phyloP scores from a whole-genome alignment of 768 basidiomycete species.

The Suillus weaverae region DNA sequence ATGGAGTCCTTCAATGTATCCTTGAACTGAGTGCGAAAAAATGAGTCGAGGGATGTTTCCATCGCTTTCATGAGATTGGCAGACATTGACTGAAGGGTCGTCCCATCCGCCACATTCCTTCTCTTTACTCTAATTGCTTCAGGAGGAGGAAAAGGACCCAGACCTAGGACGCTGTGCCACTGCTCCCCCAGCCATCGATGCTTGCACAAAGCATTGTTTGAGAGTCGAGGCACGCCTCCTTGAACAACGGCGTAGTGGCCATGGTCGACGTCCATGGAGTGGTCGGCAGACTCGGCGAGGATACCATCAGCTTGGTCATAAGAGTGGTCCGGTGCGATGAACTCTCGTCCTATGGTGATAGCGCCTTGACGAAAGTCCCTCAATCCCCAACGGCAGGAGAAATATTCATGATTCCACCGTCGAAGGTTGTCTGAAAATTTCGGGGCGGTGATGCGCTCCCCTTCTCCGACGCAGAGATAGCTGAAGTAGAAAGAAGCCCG shows the following conservation, averaged over 20 bases:
- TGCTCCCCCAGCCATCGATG: neutral
- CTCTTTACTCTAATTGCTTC: neutral
- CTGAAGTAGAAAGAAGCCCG: neutral
- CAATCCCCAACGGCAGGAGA: neutral
- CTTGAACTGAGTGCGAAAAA: neutral
- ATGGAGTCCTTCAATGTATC: too few relatives aligned
- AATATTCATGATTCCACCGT: neutral
- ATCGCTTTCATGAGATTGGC: neutral
- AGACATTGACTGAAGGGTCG: neutral
- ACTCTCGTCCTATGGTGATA: neutral
- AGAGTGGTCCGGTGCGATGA: neutral
- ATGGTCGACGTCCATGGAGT: neutral
- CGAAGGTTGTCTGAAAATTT: neutral
- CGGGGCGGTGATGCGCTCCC: neutral
- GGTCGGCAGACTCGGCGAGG: neutral
- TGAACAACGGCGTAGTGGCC: neutral
- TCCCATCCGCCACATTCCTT: neutral
- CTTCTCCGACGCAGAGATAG: neutral
- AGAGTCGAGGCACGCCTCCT: neutral
- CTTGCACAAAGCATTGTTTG: neutral
- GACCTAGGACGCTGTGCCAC: neutral
- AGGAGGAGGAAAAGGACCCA: neutral
- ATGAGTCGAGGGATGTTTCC: neutral
- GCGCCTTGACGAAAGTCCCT: neutral
- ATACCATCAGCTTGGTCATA: neutral